Conservation (phyloP, 1,284 basidiomycete species). For the Heterobasidion occidentale region DNA sequence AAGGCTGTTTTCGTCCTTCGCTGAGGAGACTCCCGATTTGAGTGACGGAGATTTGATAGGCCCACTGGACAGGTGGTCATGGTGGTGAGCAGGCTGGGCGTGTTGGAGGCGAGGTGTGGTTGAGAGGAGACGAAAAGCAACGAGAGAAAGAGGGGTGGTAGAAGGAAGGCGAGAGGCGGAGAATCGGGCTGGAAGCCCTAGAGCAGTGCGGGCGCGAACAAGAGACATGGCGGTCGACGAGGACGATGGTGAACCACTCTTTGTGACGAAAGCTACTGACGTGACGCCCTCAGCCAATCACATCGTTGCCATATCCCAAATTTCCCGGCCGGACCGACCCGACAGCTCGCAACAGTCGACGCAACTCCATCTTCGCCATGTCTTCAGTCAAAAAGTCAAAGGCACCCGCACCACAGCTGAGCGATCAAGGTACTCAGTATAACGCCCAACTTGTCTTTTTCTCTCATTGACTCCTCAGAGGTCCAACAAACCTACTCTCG, state of each 20-base stretch:
- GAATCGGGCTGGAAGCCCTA: constrained; percentile 26
- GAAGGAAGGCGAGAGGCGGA: constrained; percentile 16
- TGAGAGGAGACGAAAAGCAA: constrained; percentile 39
- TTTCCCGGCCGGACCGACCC: constrained; percentile 9
- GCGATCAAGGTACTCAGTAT: constrained; percentile 58
- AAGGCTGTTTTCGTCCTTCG: constrained; percentile 38
- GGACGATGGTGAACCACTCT: constrained; percentile 11
- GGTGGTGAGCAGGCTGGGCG: constrained; percentile 11
- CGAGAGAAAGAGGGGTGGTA: constrained; percentile 25
- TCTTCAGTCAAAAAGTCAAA: constrained; percentile 45
- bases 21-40: constrained; percentile 29
- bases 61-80: constrained; percentile 3
- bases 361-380: constrained; percentile 18
- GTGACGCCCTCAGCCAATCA: constrained; percentile 39
- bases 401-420: constrained; percentile 30
- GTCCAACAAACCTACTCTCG: constrained; percentile 71
- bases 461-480: constrained; percentile 50
- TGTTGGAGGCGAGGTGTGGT: constrained; percentile 19
- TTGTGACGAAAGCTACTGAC: constrained; percentile 16
- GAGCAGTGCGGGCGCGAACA: constrained; percentile 18
- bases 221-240: constrained; percentile 15
- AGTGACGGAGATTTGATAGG: constrained; percentile 25
- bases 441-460: background rate
- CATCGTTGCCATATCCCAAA: constrained; percentile 28
- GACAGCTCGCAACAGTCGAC: background rate